Evolutionary conservation across 202 grass and related monocot genomes (phyloP).

Genomic region (Elaeis oleifera): DNA sequence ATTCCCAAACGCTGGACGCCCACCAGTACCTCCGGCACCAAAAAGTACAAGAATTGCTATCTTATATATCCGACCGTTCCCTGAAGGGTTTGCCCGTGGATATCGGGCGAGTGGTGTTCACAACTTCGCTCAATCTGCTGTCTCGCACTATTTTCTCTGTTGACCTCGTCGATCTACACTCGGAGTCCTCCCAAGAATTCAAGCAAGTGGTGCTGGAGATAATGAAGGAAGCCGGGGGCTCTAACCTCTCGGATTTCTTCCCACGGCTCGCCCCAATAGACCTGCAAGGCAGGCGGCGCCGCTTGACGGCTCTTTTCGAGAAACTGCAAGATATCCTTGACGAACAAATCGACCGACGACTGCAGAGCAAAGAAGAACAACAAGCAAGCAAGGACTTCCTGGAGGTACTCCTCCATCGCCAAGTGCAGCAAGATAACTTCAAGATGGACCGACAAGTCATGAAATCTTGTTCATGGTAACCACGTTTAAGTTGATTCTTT

Average conservation of each 20-base stretch:
- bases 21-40: constrained; percentile 12
- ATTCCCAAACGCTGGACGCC: constrained; percentile 19
- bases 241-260: constrained; percentile 36
- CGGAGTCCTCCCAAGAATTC: constrained; percentile 23
- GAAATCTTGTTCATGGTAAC: constrained; percentile 6
- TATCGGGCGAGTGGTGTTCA: constrained; percentile 37
- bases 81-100: constrained; percentile 8
- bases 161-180: constrained; percentile 33
- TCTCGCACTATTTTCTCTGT: constrained; percentile 32
- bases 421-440: not conserved
- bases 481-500: not conserved
- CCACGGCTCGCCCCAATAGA: constrained; percentile 35
- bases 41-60: constrained; percentile 34
- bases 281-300: constrained; percentile 9
- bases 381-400: constrained; percentile 30
- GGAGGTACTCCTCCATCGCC: constrained; percentile 34
- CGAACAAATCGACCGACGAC: constrained; percentile 16
- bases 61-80: constrained; percentile 23
- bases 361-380: not conserved
- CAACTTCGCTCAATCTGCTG: constrained; percentile 38
- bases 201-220: constrained; percentile 28
- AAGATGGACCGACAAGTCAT: not conserved
- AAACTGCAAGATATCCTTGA: constrained; percentile 18
- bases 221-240: constrained; percentile 2
- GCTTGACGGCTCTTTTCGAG: not conserved